Evolutionary conservation across 305 asterid species (phyloP).

Genomic region (Fraxinus albicans): DNA sequence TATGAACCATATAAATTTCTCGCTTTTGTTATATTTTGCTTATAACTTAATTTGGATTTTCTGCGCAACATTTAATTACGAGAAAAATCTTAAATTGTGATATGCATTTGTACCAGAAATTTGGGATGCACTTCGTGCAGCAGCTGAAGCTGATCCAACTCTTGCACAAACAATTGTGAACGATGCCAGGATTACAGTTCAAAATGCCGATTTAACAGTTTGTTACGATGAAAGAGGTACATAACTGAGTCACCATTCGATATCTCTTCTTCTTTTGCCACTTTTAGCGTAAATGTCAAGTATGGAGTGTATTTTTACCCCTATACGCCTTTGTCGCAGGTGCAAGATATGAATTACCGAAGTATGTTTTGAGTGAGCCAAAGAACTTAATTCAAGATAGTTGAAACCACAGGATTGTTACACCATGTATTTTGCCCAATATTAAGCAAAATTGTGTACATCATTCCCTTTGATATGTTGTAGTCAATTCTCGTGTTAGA

Average conservation of each 20-base stretch:
- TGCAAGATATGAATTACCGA: slow-evolving; percentile 78
- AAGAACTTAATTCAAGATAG: slow-evolving; percentile 62
- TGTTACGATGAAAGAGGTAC: slow-evolving; percentile 77
- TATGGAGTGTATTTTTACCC: neutral
- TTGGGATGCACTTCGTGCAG: slow-evolving; percentile 85
- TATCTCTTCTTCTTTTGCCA: neutral
- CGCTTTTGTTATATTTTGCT: neutral
- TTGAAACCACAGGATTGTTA: slow-evolving; percentile 26
- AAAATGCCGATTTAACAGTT: slow-evolving; percentile 65
- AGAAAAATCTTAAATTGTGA: too few species aligned
- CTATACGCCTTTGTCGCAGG: slow-evolving; percentile 41
- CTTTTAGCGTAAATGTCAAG: neutral
- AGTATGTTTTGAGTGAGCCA: slow-evolving; percentile 84
- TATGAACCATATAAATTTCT: neutral
- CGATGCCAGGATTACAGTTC: slow-evolving; percentile 69
- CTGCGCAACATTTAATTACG: neutral
- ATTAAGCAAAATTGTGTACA: neutral
- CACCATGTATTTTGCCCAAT: neutral
- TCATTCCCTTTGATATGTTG: slow-evolving; percentile 8
- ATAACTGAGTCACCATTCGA: neutral
- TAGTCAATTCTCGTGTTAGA: neutral
- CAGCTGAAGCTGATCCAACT: slow-evolving; percentile 67
- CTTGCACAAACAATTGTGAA: slow-evolving; percentile 64
- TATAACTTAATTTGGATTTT: slow-evolving; percentile 5
- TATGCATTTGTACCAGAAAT: slow-evolving; percentile 4